A percentile compares a stretch with the other conserved stretches of the same genome.
These are phyloP conservation scores for Fusarium stilboides DNA, from an alignment of 2,329 filamentous ascomycete species.

Conservation along the genomic window DNA sequence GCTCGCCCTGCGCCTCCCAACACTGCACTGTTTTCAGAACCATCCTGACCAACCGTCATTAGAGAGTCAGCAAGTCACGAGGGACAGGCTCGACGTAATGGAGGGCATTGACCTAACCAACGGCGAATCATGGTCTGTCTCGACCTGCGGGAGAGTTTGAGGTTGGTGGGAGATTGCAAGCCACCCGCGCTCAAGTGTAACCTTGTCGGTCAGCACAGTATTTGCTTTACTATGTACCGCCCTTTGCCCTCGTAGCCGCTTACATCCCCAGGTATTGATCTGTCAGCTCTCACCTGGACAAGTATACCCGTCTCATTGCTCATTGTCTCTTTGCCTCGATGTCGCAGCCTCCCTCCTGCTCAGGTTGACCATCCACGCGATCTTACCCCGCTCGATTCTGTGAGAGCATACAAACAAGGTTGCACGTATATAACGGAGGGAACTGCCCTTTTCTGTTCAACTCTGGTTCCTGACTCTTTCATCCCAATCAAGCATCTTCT, in stretches of 20 bases:
- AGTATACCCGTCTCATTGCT: slow-evolving; percentile 18
- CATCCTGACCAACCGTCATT: slow-evolving; percentile 21
- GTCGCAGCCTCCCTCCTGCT: slow-evolving; percentile 22
- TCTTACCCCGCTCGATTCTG: slow-evolving; percentile 48
- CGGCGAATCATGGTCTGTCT: slow-evolving; percentile 35
- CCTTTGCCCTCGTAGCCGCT: background rate
- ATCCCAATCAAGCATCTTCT: slow-evolving; percentile 22
- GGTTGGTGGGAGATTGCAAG: slow-evolving; percentile 33
- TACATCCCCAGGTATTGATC: slow-evolving; percentile 18
- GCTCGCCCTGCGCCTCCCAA: slow-evolving; percentile 8
- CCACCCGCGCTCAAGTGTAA: slow-evolving; percentile 39
- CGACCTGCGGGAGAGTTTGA: slow-evolving; percentile 39
- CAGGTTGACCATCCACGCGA: slow-evolving; percentile 41
- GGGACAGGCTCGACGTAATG: slow-evolving; percentile 29
- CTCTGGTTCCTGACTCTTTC: background rate
- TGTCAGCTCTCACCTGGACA: slow-evolving; percentile 1
- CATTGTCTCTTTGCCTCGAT: slow-evolving; percentile 22
- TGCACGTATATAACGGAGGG: slow-evolving; percentile 38
- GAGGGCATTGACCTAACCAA: slow-evolving; percentile 28
- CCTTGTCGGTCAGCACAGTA: slow-evolving; percentile 42
- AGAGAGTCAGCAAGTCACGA: slow-evolving; percentile 31
- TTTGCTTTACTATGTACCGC: slow-evolving; percentile 38
- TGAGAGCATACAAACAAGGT: slow-evolving; percentile 25
- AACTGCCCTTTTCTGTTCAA: slow-evolving; percentile 17
- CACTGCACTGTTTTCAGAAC: slow-evolving; percentile 38